These are phyloP conservation scores for Fusarium pseudocircinatum DNA, from an alignment of 2,329 filamentous ascomycete species.

Conservation along the genomic window DNA sequence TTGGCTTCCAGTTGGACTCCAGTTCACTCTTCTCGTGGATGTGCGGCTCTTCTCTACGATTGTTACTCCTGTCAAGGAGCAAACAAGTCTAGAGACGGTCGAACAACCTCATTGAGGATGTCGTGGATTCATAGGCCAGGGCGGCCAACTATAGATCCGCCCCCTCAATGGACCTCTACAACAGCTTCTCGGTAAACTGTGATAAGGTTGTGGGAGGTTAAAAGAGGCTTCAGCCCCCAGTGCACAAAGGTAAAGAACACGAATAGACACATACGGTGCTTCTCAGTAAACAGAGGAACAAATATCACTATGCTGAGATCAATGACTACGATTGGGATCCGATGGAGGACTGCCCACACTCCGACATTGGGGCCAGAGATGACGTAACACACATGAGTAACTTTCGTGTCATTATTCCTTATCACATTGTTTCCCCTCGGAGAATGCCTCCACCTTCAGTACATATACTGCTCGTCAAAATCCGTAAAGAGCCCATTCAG, in stretches of 20 bases:
- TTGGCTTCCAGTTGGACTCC: background rate
- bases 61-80: accelerated
- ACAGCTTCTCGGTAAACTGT: too few species aligned
- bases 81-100: background rate
- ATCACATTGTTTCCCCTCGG: background rate
- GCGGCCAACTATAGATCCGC: too few species aligned
- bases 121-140: background rate
- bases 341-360: background rate
- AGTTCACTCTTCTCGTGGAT: background rate
- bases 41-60: background rate
- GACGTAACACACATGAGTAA: background rate
- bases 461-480: slow-evolving; percentile 43
- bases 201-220: too few species aligned
- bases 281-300: background rate
- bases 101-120: background rate
- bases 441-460: background rate
- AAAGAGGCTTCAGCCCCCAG: too few species aligned
- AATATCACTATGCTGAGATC: accelerated
- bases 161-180: background rate
- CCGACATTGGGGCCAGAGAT: background rate
- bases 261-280: too few species aligned
- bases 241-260: too few species aligned
- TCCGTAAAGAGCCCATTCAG: slow-evolving; percentile 23
- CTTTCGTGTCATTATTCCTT: background rate
- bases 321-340: accelerated